These are phyloP conservation scores for Ceratobasidium sp. DNA, from an alignment of 1,284 basidiomycete species.

Conservation along the genomic window DNA sequence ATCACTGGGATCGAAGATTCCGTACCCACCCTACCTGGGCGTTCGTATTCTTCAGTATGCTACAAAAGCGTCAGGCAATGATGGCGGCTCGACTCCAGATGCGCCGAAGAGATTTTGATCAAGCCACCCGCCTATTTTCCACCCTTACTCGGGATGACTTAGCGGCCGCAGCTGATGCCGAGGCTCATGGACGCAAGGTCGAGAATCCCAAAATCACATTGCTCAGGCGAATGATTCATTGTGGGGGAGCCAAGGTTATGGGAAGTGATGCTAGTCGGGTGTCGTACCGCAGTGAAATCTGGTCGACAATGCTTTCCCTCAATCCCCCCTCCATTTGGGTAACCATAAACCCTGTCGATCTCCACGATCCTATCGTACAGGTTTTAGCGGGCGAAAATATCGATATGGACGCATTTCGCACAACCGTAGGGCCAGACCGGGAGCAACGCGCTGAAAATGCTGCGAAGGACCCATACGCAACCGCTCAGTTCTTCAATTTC, in stretches of 20 bases:
- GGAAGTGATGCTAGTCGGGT: conserved; percentile 50
- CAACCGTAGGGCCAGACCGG: conserved; percentile 53
- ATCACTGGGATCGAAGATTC: conserved; percentile 58
- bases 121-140: background rate
- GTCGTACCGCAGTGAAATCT: conserved; percentile 54
- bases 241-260: conserved; percentile 45
- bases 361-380: conserved; percentile 58
- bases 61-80: conserved; percentile 51
- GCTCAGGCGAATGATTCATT: conserved; percentile 39
- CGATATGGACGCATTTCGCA: conserved; percentile 57
- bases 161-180: conserved; percentile 45
- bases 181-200: conserved; percentile 6
- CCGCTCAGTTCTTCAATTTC: conserved; percentile 61
- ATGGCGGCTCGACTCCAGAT: conserved; percentile 46
- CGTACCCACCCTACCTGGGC: conserved; percentile 55
- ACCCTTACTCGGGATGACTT: conserved; percentile 40
- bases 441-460: conserved; percentile 55
- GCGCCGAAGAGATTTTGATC: conserved; percentile 41
- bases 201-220: conserved; percentile 38
- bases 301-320: conserved; percentile 48
- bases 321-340: conserved; percentile 53
- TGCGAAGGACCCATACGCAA: conserved; percentile 58
- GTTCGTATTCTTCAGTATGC: conserved; percentile 57
- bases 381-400: conserved; percentile 60
- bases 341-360: conserved; percentile 55